Evolutionary conservation across 208 protist species (phyloP).

Genomic region (Acanthamoeba culbertsoni): DNA sequence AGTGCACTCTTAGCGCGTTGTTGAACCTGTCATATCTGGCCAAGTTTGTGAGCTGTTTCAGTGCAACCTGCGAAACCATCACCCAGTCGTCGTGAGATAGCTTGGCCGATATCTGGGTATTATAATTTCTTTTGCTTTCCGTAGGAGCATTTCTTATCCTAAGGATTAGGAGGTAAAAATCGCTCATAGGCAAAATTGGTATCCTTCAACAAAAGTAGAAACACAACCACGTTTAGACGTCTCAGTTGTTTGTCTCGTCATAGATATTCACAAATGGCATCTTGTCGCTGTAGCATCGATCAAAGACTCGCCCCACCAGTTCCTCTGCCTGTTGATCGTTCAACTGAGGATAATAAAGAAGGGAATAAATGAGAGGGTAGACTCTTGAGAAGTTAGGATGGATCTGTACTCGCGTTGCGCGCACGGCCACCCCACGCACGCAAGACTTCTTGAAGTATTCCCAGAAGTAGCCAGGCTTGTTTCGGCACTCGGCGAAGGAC

Average conservation of each 20-base stretch:
- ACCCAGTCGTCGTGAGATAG: background rate
- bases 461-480: slow-evolving; percentile 34
- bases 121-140: no score
- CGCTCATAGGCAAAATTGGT: no score
- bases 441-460: slow-evolving; percentile 35
- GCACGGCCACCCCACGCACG: background rate
- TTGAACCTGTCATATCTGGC: background rate
- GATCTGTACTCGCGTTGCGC: background rate
- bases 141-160: no score
- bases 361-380: background rate
- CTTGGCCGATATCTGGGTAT: slow-evolving; percentile 25
- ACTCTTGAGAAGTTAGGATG: background rate
- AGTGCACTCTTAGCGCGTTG: background rate
- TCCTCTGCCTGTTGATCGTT: background rate
- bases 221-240: no score
- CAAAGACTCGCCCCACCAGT: background rate
- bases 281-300: background rate
- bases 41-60: background rate
- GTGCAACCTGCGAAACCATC: background rate
- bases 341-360: background rate
- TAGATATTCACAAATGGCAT: background rate
- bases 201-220: no score
- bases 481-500: background rate
- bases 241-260: no score
- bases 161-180: no score